Base-by-base conservation (phyloP, 148 eudicot species). In the Heliosperma pusillum region DNA sequence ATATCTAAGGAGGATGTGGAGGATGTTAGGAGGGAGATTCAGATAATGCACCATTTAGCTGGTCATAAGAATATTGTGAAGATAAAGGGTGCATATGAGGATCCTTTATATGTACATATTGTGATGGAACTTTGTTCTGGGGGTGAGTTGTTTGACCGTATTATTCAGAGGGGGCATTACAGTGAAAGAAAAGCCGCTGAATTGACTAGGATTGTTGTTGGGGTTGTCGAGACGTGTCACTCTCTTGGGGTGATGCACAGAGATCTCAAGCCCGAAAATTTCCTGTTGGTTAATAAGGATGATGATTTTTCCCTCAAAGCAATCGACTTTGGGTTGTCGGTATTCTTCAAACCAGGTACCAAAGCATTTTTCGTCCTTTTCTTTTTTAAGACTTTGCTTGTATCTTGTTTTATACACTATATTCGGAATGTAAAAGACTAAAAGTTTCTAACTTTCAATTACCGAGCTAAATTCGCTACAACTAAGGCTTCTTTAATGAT, bases 31-130 rank as follows among this genome's bases (percentile, higher is more conserved):
- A 92, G 97, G 71, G 97, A 95, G 86, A 90, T 95, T 88, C 97
- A 95, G 88, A 92, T 95, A 88, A 95, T 95, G 99, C 99, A 95
- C 74, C 99, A 95, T 81, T 62, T 95, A 82, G 91, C 97, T 30
- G 99, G 99, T 73, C 96, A 95, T 83, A 88, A 82, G 81, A 87
- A 95, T 80, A 84, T 95, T 74, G 96, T 95, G 66, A 83, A 87
- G 42, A 94, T 91, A 59, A 90, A 92, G 74, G 98, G 97, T 71
- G 98, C 97, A 0, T 94, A 90, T 77, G 98, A 94, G 85, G 97
- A 94, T 77, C 69, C 93, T 79, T 74, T 90, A 80, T 90, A 87
- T 82, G 93, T 94, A 33, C 98, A 92, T 83, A 92, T 94, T 72
- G 97, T 94, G 33, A 94, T 94, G 98, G 96, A 94, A 65, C 88